phyloP scores from a whole-genome alignment of 805 yeast species.

The Deakozyma indianensis region DNA sequence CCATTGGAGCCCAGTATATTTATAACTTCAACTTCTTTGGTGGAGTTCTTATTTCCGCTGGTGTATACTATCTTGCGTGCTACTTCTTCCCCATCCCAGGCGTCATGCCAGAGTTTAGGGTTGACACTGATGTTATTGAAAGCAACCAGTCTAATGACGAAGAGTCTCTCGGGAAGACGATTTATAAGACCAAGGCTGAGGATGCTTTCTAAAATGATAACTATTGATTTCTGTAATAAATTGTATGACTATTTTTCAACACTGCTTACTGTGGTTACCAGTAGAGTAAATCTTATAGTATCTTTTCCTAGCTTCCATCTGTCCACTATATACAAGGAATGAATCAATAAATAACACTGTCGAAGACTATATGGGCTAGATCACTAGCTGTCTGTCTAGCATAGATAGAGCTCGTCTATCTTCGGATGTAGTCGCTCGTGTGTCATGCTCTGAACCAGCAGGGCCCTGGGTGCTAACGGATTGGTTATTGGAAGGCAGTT shows the following conservation, averaged over 20 bases:
- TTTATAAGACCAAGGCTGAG: neutral
- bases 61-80: conserved; percentile 31
- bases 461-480: neutral
- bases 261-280: no score
- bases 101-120: neutral
- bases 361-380: no score
- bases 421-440: neutral
- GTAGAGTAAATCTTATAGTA: no score
- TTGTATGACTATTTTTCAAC: no score
- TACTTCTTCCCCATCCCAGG: neutral
- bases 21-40: conserved; percentile 64
- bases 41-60: conserved; percentile 50
- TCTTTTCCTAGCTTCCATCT: no score
- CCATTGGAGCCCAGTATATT: conserved; percentile 61
- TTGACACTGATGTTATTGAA: neutral
- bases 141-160: neutral
- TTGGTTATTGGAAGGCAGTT: neutral
- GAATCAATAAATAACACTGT: no score
- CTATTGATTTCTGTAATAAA: neutral
- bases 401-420: neutral
- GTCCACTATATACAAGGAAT: no score
- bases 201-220: neutral
- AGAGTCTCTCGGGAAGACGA: neutral
- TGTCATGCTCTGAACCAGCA: neutral
- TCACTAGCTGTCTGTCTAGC: neutral